Evolutionary conservation across 495 filamentous ascomycete species (phyloP).

Genomic region (Penicillium macrosclerotiorum): DNA sequence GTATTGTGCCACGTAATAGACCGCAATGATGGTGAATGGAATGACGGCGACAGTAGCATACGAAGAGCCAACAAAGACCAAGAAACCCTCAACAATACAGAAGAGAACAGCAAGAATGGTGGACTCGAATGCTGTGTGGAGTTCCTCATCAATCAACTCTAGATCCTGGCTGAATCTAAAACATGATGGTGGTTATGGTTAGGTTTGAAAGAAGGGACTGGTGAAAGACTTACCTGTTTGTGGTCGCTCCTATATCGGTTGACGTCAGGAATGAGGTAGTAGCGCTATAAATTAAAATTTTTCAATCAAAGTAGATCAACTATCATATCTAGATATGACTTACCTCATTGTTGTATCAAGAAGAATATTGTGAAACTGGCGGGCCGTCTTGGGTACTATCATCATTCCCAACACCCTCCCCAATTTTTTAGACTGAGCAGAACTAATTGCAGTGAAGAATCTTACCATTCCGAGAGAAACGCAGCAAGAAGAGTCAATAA

Average conservation of each 20-base stretch:
- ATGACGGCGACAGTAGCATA: constrained; percentile 17
- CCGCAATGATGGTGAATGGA: constrained; percentile 14
- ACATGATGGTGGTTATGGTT: not conserved
- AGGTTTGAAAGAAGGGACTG: not conserved
- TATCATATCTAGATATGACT: not conserved
- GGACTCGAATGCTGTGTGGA: constrained; percentile 14
- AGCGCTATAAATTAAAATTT: constrained; percentile 5
- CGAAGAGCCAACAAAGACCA: constrained; percentile 22
- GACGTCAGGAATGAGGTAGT: constrained; percentile 24
- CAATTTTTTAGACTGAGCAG: not conserved
- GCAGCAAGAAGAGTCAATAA: constrained; percentile 12
- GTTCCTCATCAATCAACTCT: constrained; percentile 52
- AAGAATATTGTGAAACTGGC: constrained; percentile 19
- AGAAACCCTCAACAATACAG: constrained; percentile 15
- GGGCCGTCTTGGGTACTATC: constrained; percentile 19
- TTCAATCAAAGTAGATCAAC: not conserved
- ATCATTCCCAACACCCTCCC: constrained; percentile 19
- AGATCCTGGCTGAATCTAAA: constrained; percentile 33
- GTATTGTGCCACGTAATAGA: constrained; percentile 20
- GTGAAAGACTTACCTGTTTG: constrained; percentile 12
- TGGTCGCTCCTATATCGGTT: constrained; percentile 21
- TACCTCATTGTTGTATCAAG: constrained; percentile 21
- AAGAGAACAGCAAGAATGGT: constrained; percentile 11
- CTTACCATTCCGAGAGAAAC: constrained; percentile 16
- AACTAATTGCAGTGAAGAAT: not conserved